These are phyloP conservation scores for Globisporangium megalacanthum DNA, from an alignment of 352 stramenopile genomes.

Conservation along the genomic window DNA sequence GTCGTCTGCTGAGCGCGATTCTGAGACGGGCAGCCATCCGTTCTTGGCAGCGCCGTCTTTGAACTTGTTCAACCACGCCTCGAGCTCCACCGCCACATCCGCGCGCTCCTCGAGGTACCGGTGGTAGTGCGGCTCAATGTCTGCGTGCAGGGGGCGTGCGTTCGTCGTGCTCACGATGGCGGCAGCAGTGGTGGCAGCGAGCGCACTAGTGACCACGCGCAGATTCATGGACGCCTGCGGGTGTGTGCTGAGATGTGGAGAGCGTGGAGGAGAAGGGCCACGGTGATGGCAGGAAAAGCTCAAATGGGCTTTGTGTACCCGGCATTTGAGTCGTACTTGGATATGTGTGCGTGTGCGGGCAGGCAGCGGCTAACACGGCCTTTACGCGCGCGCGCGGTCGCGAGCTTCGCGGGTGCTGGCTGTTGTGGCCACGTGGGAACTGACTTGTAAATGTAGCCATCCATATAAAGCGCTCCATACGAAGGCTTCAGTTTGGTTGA, in stretches of 20 bases:
- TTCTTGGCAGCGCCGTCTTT: slow-evolving; percentile 16
- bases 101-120: slow-evolving; percentile 50
- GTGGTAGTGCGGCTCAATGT: slow-evolving; percentile 25
- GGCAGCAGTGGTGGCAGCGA: slow-evolving; percentile 18
- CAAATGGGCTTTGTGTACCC: background rate
- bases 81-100: slow-evolving; percentile 28
- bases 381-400: background rate
- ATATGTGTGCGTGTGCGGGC: background rate
- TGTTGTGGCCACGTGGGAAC: slow-evolving; percentile 1
- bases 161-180: slow-evolving; percentile 5
- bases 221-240: slow-evolving; percentile 5
- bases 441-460: background rate
- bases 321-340: too few species aligned
- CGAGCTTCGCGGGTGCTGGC: background rate
- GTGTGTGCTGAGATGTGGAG: background rate
- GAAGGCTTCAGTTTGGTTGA: too few species aligned
- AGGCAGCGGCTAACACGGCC: background rate
- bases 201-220: slow-evolving; percentile 3
- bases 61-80: slow-evolving; percentile 42
- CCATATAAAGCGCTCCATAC: background rate
- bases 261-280: background rate
- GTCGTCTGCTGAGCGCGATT: slow-evolving; percentile 20
- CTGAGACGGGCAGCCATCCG: slow-evolving; percentile 17
- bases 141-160: slow-evolving; percentile 18
- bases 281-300: background rate